These are phyloP conservation scores for Alternaria ethzedia DNA, from an alignment of 2,329 filamentous ascomycete genomes.

Conservation along the genomic window DNA sequence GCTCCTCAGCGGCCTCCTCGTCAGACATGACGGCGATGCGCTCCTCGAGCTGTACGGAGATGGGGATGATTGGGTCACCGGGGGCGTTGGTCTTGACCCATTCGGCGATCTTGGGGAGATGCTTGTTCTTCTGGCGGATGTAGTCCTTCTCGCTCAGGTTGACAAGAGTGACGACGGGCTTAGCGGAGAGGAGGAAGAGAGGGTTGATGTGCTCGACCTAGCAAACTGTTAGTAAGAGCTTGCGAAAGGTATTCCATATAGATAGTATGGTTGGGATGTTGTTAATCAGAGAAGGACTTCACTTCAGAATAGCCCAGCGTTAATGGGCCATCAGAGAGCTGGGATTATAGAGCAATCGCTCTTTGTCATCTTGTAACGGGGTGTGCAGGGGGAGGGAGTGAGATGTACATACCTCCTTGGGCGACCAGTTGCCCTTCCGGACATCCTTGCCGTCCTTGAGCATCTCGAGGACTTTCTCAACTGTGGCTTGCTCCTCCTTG, in stretches of 20 bases:
- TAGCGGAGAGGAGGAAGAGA: conserved; percentile 91
- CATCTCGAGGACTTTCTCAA: conserved; percentile 85
- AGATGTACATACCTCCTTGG: conserved; percentile 83
- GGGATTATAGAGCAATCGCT: conserved; percentile 97
- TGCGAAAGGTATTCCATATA: neutral
- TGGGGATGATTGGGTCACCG: conserved; percentile 89
- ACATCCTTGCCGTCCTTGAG: conserved; percentile 91
- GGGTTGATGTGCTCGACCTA: conserved; percentile 98
- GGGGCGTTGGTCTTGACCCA: conserved; percentile 93
- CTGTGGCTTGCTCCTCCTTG: conserved; percentile 89
- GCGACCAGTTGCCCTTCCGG: conserved; percentile 84
- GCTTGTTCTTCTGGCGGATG: conserved; percentile 99
- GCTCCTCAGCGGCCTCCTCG: conserved; percentile 79
- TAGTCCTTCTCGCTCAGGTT: conserved; percentile 98
- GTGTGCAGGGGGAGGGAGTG: conserved; percentile 13
- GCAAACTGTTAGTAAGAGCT: conserved; percentile 34
- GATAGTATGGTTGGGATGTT: conserved; percentile 11
- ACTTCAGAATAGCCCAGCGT: conserved; percentile 90
- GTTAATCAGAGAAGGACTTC: conserved; percentile 72
- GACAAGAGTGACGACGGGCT: conserved; percentile 95
- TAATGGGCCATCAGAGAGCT: conserved; percentile 96
- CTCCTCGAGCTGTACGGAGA: conserved; percentile 93
- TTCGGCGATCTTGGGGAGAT: conserved; percentile 88
- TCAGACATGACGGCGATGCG: conserved; percentile 84
- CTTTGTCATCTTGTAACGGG: conserved; percentile 91